Evolutionary conservation across 2,329 filamentous ascomycete species (phyloP).

Genomic region (Zasmidium citrigriseum): DNA sequence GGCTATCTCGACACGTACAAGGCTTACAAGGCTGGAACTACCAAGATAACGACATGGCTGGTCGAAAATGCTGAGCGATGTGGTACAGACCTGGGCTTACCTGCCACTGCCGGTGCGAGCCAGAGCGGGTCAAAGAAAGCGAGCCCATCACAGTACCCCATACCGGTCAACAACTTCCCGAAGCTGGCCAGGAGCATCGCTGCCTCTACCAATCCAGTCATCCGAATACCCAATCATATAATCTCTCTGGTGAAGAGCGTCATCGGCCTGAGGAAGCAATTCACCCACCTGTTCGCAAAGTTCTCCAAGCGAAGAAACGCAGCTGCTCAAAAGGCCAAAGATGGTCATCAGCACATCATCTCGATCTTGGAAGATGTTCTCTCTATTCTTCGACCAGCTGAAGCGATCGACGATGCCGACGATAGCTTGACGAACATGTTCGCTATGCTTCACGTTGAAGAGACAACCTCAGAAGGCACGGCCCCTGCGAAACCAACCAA

Average conservation of each 20-base stretch:
- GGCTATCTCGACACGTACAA: slow-evolving; percentile 5
- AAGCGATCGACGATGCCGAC: neutral
- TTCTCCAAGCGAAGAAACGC: neutral
- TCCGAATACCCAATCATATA: slow-evolving; percentile 4
- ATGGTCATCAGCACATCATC: slow-evolving; percentile 8
- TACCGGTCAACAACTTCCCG: neutral
- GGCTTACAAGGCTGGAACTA: slow-evolving; percentile 12
- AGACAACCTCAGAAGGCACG: neutral
- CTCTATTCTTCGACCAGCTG: slow-evolving; percentile 2
- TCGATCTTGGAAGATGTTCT: slow-evolving; percentile 3
- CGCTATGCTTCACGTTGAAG: slow-evolving; percentile 5
- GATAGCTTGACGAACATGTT: slow-evolving; percentile 4
- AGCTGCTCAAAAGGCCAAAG: neutral
- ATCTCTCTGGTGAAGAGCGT: neutral
- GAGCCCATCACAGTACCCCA: neutral
- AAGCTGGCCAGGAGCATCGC: slow-evolving; percentile 6
- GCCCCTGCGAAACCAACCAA: neutral
- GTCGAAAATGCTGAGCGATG: slow-evolving; percentile 14
- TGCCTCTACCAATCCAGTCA: slow-evolving; percentile 1
- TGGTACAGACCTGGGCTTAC: neutral
- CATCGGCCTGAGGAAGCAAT: neutral
- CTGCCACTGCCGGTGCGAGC: neutral
- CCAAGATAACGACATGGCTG: slow-evolving; percentile 12
- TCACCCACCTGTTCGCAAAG: neutral
- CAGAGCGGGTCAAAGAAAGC: neutral